Evolutionary conservation across 345 rosid species (phyloP).

Genomic region (Dipteronia sinensis): DNA sequence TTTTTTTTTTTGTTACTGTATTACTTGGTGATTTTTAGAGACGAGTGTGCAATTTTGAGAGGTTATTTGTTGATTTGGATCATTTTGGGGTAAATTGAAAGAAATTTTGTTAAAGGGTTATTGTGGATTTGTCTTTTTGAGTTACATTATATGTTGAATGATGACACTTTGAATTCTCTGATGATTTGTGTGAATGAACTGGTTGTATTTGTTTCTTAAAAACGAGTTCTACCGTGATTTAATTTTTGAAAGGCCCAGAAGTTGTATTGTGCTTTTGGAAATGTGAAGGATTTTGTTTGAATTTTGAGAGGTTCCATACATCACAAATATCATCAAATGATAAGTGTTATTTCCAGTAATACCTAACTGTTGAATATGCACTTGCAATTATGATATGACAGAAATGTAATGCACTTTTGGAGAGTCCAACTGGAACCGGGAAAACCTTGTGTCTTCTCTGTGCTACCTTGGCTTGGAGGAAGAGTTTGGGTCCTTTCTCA

Average conservation of each 20-base stretch:
- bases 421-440: constrained; percentile 98
- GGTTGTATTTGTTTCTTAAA: background rate
- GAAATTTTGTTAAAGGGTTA: constrained; percentile 1
- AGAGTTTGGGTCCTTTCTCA: constrained; percentile 74
- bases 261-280: background rate
- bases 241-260: too few species aligned
- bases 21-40: background rate
- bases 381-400: constrained; percentile 30
- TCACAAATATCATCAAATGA: background rate
- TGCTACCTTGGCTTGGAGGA: constrained; percentile 98
- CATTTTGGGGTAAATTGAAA: background rate
- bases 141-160: background rate
- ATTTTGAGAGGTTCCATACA: background rate
- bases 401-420: constrained; percentile 91
- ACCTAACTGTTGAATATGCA: background rate
- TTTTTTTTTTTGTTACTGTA: background rate
- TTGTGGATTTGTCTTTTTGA: background rate
- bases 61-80: background rate
- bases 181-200: background rate
- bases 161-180: background rate
- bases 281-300: constrained; percentile 3
- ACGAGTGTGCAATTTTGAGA: constrained; percentile 7
- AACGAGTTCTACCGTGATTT: background rate
- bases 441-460: constrained; percentile 95
- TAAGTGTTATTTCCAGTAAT: background rate